phyloP scores from a whole-genome alignment of 352 stramenopile species.

The Phytophthora multivora region DNA sequence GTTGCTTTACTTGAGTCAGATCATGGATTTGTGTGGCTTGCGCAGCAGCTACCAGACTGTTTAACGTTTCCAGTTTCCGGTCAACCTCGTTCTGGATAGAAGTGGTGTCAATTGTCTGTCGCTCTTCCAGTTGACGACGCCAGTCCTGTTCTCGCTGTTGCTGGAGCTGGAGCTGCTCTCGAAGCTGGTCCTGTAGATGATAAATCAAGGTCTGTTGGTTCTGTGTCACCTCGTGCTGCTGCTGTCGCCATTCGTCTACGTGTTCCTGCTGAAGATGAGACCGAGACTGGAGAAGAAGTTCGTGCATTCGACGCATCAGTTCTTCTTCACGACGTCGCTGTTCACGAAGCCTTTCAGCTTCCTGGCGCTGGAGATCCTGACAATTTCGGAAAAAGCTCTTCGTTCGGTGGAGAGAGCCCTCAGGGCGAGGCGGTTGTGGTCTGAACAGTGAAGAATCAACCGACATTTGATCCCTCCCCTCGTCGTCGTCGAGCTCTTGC shows the following conservation, averaged over 20 bases:
- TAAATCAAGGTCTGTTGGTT: constrained; percentile 29
- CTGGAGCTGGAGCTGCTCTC: constrained; percentile 17
- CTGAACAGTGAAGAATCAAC: background rate
- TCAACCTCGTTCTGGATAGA: constrained; percentile 27
- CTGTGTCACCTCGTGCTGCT: constrained; percentile 29
- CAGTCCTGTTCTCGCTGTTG: constrained; percentile 27
- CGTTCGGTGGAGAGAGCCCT: constrained; percentile 12
- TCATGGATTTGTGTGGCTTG: constrained; percentile 20
- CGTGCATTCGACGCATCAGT: constrained; percentile 47
- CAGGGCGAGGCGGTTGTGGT: background rate
- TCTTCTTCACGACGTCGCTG: constrained; percentile 39
- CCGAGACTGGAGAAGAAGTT: constrained; percentile 36
- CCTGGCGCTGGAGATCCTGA: constrained; percentile 43
- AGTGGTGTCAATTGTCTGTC: background rate
- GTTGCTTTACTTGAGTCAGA: constrained; percentile 8
- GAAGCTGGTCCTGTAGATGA: constrained; percentile 30
- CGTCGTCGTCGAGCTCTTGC: constrained; percentile 5
- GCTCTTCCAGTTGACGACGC: constrained; percentile 13
- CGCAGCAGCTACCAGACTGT: constrained; percentile 9
- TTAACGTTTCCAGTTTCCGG: constrained; percentile 29
- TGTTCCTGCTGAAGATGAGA: constrained; percentile 30
- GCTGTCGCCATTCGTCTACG: constrained; percentile 21
- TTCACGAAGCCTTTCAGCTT: constrained; percentile 39
- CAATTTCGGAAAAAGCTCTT: constrained; percentile 55
- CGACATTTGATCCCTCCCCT: constrained; percentile 20